Percentiles rank a stretch among this genome's conserved stretches.
phyloP scores from a whole-genome alignment of 2,329 filamentous ascomycete genomes.

The Xylaria hypoxylon region DNA sequence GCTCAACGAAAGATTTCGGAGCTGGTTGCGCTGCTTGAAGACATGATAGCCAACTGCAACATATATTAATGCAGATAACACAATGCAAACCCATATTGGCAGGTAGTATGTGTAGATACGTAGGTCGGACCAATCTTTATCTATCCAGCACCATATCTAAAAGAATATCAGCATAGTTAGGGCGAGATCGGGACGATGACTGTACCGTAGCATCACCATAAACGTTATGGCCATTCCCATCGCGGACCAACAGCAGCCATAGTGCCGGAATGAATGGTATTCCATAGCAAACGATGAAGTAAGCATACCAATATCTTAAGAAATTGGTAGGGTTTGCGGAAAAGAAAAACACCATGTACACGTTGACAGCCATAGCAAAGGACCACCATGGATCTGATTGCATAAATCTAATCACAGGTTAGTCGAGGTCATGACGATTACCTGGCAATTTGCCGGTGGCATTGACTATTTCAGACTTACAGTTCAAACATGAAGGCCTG shows the following conservation, averaged over 20 bases:
- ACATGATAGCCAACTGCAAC: constrained; percentile 69
- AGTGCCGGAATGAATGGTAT: constrained; percentile 76
- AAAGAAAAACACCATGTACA: constrained; percentile 76
- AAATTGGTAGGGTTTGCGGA: constrained; percentile 74
- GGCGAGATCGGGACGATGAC: background rate
- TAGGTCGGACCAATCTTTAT: constrained; percentile 63
- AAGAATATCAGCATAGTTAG: constrained; percentile 30
- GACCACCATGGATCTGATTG: constrained; percentile 82
- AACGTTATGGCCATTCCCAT: constrained; percentile 53
- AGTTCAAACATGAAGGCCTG: constrained; percentile 75
- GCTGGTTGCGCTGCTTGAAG: constrained; percentile 66
- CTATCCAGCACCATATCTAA: constrained; percentile 73
- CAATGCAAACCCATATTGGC: constrained; percentile 70
- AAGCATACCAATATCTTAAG: constrained; percentile 75
- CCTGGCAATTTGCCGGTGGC: background rate
- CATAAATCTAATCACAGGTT: constrained; percentile 70
- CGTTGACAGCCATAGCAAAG: constrained; percentile 84
- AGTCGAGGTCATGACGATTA: constrained; percentile 8
- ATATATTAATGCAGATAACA: constrained; percentile 66
- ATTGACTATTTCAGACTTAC: constrained; percentile 57
- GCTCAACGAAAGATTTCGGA: constrained; percentile 63
- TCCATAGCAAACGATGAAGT: constrained; percentile 77
- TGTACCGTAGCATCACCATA: constrained; percentile 70
- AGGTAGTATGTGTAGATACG: constrained; percentile 72
- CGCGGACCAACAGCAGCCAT: constrained; percentile 69